These are phyloP conservation scores for Betula pendula DNA, from an alignment of 306 rosid species.

Conservation along the genomic window DNA sequence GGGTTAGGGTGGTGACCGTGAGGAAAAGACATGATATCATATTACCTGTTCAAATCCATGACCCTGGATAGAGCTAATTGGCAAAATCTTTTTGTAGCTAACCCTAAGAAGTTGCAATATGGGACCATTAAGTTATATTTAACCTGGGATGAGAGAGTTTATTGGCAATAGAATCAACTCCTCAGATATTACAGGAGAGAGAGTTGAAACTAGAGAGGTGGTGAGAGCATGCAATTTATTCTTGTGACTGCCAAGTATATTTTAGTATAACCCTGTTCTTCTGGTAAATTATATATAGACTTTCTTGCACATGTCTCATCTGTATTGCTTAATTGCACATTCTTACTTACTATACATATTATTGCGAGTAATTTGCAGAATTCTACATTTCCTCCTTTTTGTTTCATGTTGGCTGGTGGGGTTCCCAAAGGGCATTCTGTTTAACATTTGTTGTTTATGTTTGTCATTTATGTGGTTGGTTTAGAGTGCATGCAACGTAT, in stretches of 20 bases:
- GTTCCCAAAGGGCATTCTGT: background rate
- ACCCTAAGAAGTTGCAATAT: too few species aligned
- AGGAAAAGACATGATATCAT: background rate
- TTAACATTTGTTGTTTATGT: background rate
- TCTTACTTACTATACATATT: too few species aligned
- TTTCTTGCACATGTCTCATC: background rate
- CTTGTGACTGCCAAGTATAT: background rate
- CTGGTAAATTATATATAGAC: background rate
- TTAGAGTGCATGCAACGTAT: background rate
- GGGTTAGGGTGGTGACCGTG: background rate
- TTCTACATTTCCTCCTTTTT: background rate
- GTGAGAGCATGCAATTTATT: background rate
- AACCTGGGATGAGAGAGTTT: too few species aligned
- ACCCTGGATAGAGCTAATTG: background rate
- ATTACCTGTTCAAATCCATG: background rate
- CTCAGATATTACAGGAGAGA: too few species aligned
- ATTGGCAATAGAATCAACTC: too few species aligned
- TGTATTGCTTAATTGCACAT: background rate
- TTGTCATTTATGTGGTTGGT: background rate
- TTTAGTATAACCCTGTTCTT: background rate
- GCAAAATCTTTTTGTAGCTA: too few species aligned
- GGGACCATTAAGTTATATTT: too few species aligned
- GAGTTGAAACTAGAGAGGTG: background rate
- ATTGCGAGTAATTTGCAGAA: background rate
- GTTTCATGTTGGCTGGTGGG: background rate